Conservation (phyloP, 805 yeast species). For the Torulaspora delbrueckii region DNA sequence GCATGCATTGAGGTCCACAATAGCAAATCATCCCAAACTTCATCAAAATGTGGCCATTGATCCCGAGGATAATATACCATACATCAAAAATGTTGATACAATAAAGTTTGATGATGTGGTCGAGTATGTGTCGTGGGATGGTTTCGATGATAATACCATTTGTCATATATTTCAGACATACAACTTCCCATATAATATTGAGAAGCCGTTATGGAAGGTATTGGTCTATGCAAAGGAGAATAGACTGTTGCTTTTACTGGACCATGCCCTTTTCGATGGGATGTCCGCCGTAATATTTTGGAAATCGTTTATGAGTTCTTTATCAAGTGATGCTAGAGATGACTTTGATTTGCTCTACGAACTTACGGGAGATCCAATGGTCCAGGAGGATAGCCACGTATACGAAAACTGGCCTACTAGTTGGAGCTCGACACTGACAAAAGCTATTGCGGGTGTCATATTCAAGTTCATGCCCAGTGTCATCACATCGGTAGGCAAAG, state of each 20-base stretch:
- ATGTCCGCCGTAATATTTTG: conserved; percentile 24
- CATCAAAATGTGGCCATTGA: conserved; percentile 17
- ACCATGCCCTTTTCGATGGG: conserved; percentile 31
- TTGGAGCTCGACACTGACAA: conserved; percentile 16
- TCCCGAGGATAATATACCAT: conserved; percentile 4
- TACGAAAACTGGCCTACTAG: conserved; percentile 25
- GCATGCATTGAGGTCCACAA: conserved; percentile 12
- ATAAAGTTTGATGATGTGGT: conserved; percentile 22
- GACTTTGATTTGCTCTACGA: background rate
- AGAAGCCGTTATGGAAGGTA: conserved; percentile 29
- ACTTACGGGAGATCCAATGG: background rate
- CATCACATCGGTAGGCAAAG: conserved; percentile 5
- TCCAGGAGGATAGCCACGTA: conserved; percentile 12
- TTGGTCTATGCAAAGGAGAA: conserved; percentile 15
- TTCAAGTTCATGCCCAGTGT: conserved; percentile 14
- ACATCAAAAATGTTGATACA: conserved; percentile 5
- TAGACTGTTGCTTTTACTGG: conserved; percentile 20
- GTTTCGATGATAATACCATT: conserved; percentile 11
- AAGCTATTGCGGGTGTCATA: conserved; percentile 10
- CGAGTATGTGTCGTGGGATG: conserved; percentile 16
- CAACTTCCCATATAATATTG: conserved; percentile 15
- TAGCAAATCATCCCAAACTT: conserved; percentile 18
- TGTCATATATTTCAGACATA: conserved; percentile 21
- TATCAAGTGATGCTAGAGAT: conserved; percentile 4
- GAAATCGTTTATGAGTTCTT: conserved; percentile 14